Percentiles rank a stretch among this genome's conserved stretches.
phyloP scores from a whole-genome alignment of 2,329 filamentous ascomycete genomes.

The Cladophialophora yegresii region DNA sequence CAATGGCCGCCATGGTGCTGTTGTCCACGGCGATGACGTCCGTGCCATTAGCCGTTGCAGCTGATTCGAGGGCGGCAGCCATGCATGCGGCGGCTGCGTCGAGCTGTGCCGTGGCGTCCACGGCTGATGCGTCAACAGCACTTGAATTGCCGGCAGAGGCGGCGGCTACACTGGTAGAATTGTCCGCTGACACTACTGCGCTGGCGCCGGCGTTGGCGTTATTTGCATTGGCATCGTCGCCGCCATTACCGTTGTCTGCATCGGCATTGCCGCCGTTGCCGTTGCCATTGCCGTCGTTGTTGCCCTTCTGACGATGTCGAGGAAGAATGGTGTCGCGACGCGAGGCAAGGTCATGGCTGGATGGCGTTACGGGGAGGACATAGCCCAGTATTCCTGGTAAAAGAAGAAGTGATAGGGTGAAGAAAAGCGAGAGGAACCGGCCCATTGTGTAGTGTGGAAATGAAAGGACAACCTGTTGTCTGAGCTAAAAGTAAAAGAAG shows the following conservation, averaged over 20 bases:
- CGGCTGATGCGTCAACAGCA: neutral
- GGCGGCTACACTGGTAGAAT: conserved; percentile 4
- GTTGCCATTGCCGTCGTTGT: conserved; percentile 1
- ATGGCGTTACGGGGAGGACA: conserved; percentile 2
- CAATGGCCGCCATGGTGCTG: conserved; percentile 16
- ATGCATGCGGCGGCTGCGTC: conserved; percentile 11
- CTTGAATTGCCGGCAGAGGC: neutral
- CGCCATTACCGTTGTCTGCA: neutral
- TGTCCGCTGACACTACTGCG: neutral
- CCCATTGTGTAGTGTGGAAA: conserved; percentile 21
- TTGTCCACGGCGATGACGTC: conserved; percentile 9
- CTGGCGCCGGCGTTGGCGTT: neutral
- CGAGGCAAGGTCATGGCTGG: neutral
- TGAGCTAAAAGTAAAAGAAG: conserved; percentile 10
- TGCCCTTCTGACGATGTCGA: neutral
- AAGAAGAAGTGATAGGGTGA: conserved; percentile 16
- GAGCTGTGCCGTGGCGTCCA: neutral
- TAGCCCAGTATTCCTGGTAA: conserved; percentile 24
- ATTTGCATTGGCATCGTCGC: neutral
- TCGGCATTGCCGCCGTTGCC: neutral
- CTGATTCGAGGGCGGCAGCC: conserved; percentile 13
- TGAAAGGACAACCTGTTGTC: conserved; percentile 27
- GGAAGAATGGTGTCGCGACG: conserved; percentile 5
- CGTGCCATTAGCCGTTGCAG: conserved; percentile 17
- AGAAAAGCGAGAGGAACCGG: conserved; percentile 21